Percentiles rank a stretch among this genome's conserved stretches.
Evolutionary conservation across 2,329 filamentous ascomycete genomes (phyloP).

Genomic region (Pseudopyricularia cyperi): DNA sequence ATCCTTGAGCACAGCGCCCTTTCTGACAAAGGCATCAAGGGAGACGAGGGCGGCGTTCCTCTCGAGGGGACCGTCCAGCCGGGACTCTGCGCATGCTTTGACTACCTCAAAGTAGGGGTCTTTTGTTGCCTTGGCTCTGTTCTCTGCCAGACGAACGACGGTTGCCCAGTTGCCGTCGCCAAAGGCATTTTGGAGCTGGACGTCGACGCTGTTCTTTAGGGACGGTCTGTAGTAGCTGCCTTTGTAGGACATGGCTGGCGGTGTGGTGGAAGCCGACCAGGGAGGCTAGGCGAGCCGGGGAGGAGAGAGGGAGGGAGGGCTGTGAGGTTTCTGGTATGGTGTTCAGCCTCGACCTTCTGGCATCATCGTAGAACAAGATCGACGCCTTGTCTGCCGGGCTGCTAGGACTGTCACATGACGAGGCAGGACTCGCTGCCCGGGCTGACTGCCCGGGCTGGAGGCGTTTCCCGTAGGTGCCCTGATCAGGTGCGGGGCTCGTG

Average conservation of each 20-base stretch:
- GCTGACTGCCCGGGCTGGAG: too few relatives aligned
- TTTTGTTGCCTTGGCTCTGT: slow-evolving; percentile 32
- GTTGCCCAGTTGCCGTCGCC: slow-evolving; percentile 38
- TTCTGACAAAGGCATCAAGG: slow-evolving; percentile 31
- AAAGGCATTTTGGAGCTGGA: slow-evolving; percentile 42
- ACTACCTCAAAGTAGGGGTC: slow-evolving; percentile 43
- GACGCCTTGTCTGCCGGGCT: too few relatives aligned
- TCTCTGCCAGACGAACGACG: slow-evolving; percentile 37
- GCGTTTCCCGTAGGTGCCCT: background rate
- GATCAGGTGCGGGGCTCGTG: background rate
- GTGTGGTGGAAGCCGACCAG: background rate
- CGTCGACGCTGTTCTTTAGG: slow-evolving; percentile 36
- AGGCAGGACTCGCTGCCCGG: too few relatives aligned
- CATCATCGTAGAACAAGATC: too few relatives aligned
- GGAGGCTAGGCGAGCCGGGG: too few relatives aligned
- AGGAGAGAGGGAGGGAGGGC: too few relatives aligned
- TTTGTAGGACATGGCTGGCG: slow-evolving; percentile 6
- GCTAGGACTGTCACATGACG: too few relatives aligned
- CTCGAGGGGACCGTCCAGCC: slow-evolving; percentile 33
- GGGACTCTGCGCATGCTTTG: slow-evolving; percentile 36
- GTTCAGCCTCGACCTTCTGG: too few relatives aligned
- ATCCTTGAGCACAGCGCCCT: slow-evolving; percentile 32
- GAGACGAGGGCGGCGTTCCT: slow-evolving; percentile 29
- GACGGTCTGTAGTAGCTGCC: slow-evolving; percentile 17
- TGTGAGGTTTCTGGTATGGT: too few relatives aligned